Base-by-base conservation (phyloP, 1,284 basidiomycete genomes). In the Leccinum griseonigrum region DNA sequence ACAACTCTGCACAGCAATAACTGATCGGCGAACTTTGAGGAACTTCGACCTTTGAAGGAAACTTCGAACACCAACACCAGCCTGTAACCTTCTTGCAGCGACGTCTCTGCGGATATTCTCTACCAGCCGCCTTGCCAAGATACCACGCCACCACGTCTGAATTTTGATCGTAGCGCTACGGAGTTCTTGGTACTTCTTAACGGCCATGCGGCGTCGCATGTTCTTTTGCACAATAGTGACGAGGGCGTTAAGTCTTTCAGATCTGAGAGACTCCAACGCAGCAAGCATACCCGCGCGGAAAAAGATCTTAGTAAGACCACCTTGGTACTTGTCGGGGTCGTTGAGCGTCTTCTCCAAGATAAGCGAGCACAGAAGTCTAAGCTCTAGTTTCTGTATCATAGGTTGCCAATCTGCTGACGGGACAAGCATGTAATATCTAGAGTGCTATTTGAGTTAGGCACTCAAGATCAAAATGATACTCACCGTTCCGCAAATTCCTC, bases 211-310 rank as follows among this genome's bases (percentile, higher is more conserved):
- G 53, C 95, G 82, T 53, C 93, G 85, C 79, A 98, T 90, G 75
- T 98, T 98, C 86, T 99, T 99, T 80, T 99, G 97, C 14, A 99
- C 91, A 54, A 97, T 84, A 13, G 94, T 98, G 60, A 97, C 95
- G 74, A 99, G 86, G 18, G 87, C 81, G 72, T 98, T 97, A 60
- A 99, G 84, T 63, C 92, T 85, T 64, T 92, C 88, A 7, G 94
- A 90, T 31, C 97, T 90, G 57, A 95, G 81, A 36, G 94, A 89
- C 77, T 99, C 97, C 58, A 99, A 85, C 16, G 93, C 90, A n/a
- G 97, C 97, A 50, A 99, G 89, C 93, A 99, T 98, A 67, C 97
- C 97, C 11, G 97, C 95, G 59, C 97, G 88, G 86, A 99, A 99
- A 81, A 99, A 99, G 71, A 99, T 97, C 80, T 99, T 99, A 38